Conservation (phyloP, 176 grass and related monocot species). For the Zea mays region DNA sequence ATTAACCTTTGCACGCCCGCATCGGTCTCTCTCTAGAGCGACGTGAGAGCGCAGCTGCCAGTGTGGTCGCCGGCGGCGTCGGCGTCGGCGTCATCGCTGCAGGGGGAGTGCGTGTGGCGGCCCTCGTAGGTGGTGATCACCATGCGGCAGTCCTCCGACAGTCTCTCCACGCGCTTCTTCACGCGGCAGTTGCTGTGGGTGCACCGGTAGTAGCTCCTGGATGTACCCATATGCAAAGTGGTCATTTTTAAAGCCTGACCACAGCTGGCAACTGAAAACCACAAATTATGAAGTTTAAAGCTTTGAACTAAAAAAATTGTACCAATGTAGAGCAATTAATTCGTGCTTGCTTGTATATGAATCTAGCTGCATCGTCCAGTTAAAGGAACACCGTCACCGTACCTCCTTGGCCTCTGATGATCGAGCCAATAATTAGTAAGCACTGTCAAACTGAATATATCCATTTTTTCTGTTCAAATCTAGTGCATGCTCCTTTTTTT, state of each 20-base stretch:
- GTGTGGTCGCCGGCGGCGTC: constrained; percentile 45
- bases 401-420: not conserved
- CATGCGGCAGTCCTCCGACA: constrained; percentile 94
- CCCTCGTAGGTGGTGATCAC: constrained; percentile 98
- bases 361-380: not conserved
- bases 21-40: constrained; percentile 46
- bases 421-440: not conserved
- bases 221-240: not conserved
- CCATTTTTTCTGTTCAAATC: not conserved
- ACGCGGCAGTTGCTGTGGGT: constrained; percentile 94
- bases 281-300: not conserved
- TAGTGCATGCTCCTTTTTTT: not conserved
- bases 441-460: not conserved
- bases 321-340: not conserved
- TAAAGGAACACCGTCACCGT: not conserved
- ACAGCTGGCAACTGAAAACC: not conserved
- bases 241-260: not conserved
- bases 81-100: constrained; percentile 61
- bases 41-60: constrained; percentile 61
- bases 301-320: not conserved
- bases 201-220: constrained; percentile 95
- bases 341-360: not conserved
- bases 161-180: constrained; percentile 93
- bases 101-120: constrained; percentile 82
- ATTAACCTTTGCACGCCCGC: not conserved